Base-by-base conservation (phyloP, 2,329 filamentous ascomycete species). In the Fusarium mexicanum region DNA sequence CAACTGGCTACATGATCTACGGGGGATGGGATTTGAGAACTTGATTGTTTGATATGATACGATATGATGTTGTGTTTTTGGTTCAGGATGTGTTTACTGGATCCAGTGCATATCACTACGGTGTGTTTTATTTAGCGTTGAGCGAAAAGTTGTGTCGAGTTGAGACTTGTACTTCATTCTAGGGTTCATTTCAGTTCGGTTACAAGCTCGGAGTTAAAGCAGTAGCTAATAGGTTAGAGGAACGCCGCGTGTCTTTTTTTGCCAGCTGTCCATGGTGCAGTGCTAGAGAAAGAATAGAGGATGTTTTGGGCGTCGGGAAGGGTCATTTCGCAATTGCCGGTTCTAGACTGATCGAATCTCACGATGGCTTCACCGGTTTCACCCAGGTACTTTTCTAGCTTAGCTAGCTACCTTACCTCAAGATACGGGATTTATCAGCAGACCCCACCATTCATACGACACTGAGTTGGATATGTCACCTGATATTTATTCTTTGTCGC, bases 1-100 rank as follows among this genome's bases (percentile, higher is more conserved):
- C 31, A 82, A 81, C 69, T 87, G 86, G 86, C 76, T 87, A 48
- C 80, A 83, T 64, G 83, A 83, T 60, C 76, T 87, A 51, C 83
- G 83, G 64, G 80, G 81, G n/a, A 79, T 84, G 70, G 83, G 83
- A 14, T 84, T 85, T 63, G 85, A 86, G 58, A 84, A 83, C 69
- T 76, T 87, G 72, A 86, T 87, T 70, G 85, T 87, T 33, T 87
- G 78, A 51, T 46, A 18, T 64, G 14, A 38, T 38, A 43, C 69
- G 64, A 68, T 53, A 33, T 31, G 44, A 66, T 24, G 22, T 24
- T 43, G 26, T 48, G n/a, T 18, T 68, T 67, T 68, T 63, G 48
- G 48, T 26, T 50, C 33, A 60, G 61, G 38, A 48, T 54, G 33
- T 57, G 29, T 51, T 46, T 62, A n/a, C 46, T 69, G 57, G 60